These are phyloP conservation scores for Phytopythium boreale DNA, from an alignment of 352 stramenopile genomes.

Conservation along the genomic window DNA sequence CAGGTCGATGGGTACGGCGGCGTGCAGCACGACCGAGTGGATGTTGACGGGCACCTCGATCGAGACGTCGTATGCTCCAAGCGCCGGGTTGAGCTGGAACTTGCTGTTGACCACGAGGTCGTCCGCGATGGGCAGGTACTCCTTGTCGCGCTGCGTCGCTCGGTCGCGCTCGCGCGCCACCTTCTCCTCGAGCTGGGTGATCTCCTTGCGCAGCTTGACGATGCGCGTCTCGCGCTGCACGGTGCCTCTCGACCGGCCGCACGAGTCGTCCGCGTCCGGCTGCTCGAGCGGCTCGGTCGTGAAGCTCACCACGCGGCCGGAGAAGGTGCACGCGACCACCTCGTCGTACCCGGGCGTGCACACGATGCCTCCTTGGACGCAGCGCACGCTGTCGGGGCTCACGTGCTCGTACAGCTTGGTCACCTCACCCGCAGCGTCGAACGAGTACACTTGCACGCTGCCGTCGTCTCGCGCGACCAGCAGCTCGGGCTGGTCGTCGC, in stretches of 20 bases:
- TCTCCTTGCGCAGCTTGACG: slow-evolving; percentile 77
- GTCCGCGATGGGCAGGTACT: slow-evolving; percentile 66
- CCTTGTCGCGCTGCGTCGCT: slow-evolving; percentile 44
- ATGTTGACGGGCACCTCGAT: slow-evolving; percentile 81
- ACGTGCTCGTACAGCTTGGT: slow-evolving; percentile 65
- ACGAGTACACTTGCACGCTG: slow-evolving; percentile 71
- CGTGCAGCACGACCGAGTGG: slow-evolving; percentile 73
- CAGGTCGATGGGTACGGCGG: slow-evolving; percentile 68
- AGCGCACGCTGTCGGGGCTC: slow-evolving; percentile 73
- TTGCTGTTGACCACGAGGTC: slow-evolving; percentile 78
- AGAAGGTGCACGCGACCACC: slow-evolving; percentile 76
- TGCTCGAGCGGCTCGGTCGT: slow-evolving; percentile 82
- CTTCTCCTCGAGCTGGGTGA: slow-evolving; percentile 65
- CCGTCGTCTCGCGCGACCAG: slow-evolving; percentile 80
- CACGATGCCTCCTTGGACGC: slow-evolving; percentile 66
- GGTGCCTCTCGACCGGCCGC: slow-evolving; percentile 68
- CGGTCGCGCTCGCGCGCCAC: slow-evolving; percentile 53
- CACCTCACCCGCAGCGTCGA: slow-evolving; percentile 45
- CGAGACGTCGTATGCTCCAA: slow-evolving; percentile 75
- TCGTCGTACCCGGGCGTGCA: slow-evolving; percentile 74
- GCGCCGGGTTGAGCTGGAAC: slow-evolving; percentile 66
- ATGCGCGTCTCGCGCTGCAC: slow-evolving; percentile 79
- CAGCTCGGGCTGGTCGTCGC: slow-evolving; percentile 72
- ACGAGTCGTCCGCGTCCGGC: slow-evolving; percentile 65
- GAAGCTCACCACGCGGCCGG: slow-evolving; percentile 74